Percentiles rank a stretch among this genome's conserved stretches.
These are phyloP conservation scores for Astrothelium macrocarpum DNA, from an alignment of 495 filamentous ascomycete genomes.

Conservation along the genomic window DNA sequence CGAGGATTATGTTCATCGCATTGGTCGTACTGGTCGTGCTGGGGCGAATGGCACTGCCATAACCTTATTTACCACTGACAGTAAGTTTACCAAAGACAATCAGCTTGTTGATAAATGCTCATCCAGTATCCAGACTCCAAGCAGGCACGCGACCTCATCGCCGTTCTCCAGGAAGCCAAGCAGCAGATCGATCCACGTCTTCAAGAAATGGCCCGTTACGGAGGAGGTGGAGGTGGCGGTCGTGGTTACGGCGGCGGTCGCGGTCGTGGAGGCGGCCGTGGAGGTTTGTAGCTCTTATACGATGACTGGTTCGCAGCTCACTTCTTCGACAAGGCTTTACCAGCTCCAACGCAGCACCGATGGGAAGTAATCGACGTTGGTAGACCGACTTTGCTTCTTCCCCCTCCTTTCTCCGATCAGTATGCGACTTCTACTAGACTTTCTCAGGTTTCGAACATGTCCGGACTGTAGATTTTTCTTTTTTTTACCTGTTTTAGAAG, in stretches of 20 bases:
- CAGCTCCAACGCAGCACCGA: slow-evolving; percentile 29
- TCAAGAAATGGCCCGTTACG: slow-evolving; percentile 87
- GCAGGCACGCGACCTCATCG: slow-evolving; percentile 90
- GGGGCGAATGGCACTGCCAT: slow-evolving; percentile 40
- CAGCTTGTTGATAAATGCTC: background rate
- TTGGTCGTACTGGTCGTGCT: slow-evolving; percentile 40
- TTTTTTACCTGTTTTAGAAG: background rate
- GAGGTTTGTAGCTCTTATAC: slow-evolving; percentile 31
- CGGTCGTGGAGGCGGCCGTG: slow-evolving; percentile 48
- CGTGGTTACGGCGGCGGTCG: slow-evolving; percentile 43
- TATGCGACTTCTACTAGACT: background rate
- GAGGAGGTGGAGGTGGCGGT: slow-evolving; percentile 59
- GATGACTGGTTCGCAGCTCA: background rate
- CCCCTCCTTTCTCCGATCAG: background rate
- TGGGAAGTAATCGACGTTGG: slow-evolving; percentile 32
- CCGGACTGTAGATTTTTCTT: background rate
- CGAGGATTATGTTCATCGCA: slow-evolving; percentile 43
- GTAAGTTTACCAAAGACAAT: slow-evolving; percentile 46
- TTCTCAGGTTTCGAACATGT: background rate
- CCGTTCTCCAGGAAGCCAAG: slow-evolving; percentile 89
- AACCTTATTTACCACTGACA: slow-evolving; percentile 73
- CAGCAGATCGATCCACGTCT: slow-evolving; percentile 96
- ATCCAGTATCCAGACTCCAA: slow-evolving; percentile 61
- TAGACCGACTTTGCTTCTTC: slow-evolving; percentile 12
- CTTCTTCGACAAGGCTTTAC: slow-evolving; percentile 19